Conservation (phyloP, 106 monocot genomes). For the Acorus calamus region DNA sequence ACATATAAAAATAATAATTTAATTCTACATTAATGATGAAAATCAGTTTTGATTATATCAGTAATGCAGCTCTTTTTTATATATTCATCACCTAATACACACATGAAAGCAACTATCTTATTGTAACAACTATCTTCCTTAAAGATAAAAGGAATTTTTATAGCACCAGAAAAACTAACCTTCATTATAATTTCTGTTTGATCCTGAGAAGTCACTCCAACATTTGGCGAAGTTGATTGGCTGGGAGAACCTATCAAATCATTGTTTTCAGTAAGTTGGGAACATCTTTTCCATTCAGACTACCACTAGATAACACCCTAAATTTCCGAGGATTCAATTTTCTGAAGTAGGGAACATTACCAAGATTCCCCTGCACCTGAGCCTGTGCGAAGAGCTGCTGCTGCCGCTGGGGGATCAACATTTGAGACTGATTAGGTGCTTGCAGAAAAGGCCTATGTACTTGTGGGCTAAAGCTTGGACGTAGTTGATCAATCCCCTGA, state of each 20-base stretch:
- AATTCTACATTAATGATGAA: no score
- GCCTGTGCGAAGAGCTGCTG: slow-evolving; percentile 72
- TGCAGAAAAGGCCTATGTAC: slow-evolving; percentile 65
- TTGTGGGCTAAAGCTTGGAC: slow-evolving; percentile 63
- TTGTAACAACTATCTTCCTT: no score
- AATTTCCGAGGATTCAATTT: slow-evolving; percentile 67
- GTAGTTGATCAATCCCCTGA: slow-evolving; percentile 76
- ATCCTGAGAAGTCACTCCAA: slow-evolving; percentile 25
- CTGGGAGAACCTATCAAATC: slow-evolving; percentile 77
- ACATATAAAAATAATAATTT: no score
- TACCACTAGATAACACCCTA: slow-evolving; percentile 41
- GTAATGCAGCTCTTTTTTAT: no score
- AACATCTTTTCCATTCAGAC: slow-evolving; percentile 66
- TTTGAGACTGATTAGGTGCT: slow-evolving; percentile 59
- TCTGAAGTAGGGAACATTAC: slow-evolving; percentile 36
- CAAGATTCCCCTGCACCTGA: slow-evolving; percentile 64
- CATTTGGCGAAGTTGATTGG: slow-evolving; percentile 79
- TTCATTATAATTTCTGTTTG: slow-evolving; percentile 75
- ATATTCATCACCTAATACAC: no score
- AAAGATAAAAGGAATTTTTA: not conserved
- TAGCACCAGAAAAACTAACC: slow-evolving; percentile 21
- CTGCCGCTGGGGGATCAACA: slow-evolving; percentile 72
- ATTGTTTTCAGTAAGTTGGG: slow-evolving; percentile 54
- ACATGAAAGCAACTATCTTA: no score
- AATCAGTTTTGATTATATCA: no score